Conservation (phyloP, 2,329 filamentous ascomycete genomes). For the Coleophoma crateriformis region DNA sequence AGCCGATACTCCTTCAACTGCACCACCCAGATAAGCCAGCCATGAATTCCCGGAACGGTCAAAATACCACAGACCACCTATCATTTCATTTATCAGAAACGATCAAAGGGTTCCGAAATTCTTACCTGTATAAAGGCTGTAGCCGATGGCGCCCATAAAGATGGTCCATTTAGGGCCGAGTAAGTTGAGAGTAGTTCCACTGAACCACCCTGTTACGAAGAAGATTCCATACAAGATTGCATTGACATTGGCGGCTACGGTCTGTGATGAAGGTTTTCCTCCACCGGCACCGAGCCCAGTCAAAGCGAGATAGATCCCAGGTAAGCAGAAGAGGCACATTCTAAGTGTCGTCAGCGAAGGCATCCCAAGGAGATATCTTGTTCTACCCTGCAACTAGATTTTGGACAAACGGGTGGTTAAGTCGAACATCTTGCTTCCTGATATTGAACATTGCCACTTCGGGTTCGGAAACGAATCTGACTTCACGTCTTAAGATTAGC, state of each 20-base stretch:
- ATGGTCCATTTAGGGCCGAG: neutral
- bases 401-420: no score
- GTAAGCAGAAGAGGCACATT: slow-evolving; percentile 7
- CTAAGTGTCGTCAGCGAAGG: neutral
- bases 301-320: slow-evolving; percentile 10
- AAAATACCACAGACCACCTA: slow-evolving; percentile 5
- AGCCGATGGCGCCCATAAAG: neutral
- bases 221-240: slow-evolving; percentile 7
- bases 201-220: slow-evolving; percentile 3
- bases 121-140: neutral
- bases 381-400: no score
- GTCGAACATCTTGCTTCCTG: no score
- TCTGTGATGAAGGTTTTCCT: slow-evolving; percentile 8
- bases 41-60: slow-evolving; percentile 7
- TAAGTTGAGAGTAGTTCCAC: slow-evolving; percentile 7
- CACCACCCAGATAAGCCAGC: slow-evolving; percentile 7
- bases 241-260: slow-evolving; percentile 1
- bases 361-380: no score
- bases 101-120: neutral
- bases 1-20: slow-evolving; percentile 1
- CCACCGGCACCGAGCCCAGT: slow-evolving; percentile 11
- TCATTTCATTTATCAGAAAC: neutral
- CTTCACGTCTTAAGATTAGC: no score
- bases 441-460: no score
- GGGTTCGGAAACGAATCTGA: no score